Base-by-base conservation (phyloP, 2,329 filamentous ascomycete genomes). In the Claviceps humidiphila region DNA sequence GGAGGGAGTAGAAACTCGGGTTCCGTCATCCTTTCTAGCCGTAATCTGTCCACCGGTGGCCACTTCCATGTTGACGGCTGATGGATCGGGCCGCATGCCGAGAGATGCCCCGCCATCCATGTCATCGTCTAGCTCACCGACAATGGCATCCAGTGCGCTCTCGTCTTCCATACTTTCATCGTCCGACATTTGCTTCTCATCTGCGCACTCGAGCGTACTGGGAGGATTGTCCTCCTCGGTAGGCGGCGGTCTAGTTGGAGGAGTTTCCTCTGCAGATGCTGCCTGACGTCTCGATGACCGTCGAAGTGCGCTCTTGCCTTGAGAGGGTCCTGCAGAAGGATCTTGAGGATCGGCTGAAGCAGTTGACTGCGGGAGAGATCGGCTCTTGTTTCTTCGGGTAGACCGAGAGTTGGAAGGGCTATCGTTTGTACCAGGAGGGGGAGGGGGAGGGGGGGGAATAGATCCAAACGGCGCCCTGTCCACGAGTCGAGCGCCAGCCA, bases 21-120 rank as follows among this genome's bases (percentile, higher is more conserved):
- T 94, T 5, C 91, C 91, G 64, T 96, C 90, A 60, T 96, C 91
- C 62, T 93, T 91, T 50, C 86, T 85, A 41, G 91, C 91, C 1
- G 88, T 95, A 14, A 96, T 85, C 63, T 89, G 94, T 14, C 89
- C 91, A 20, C 84, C 86, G 17, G 86, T 82, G 41, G 84, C 89
- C 43, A 96, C 81, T 66, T 97, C 91, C 64, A 98, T 80, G 61
- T 89, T 96, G 37, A 97, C 89, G 5, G 93, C 90, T 4, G 87
- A 85, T 2, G 89, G 87, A 6, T 85, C 77, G n/a, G 78, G 74
- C 16, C 53, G 38, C 11, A 60, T 57, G n/a, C 73, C 71, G 2
- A 79, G 77, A 51, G 85, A 83, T 48, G 88, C 70, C 2, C 79
- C 78, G 52, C 85, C 84, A 49, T 88, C 82, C 66, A 91, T 83